Base-by-base conservation (phyloP, 2,329 filamentous ascomycete species). In the Orbilia oligospora region DNA sequence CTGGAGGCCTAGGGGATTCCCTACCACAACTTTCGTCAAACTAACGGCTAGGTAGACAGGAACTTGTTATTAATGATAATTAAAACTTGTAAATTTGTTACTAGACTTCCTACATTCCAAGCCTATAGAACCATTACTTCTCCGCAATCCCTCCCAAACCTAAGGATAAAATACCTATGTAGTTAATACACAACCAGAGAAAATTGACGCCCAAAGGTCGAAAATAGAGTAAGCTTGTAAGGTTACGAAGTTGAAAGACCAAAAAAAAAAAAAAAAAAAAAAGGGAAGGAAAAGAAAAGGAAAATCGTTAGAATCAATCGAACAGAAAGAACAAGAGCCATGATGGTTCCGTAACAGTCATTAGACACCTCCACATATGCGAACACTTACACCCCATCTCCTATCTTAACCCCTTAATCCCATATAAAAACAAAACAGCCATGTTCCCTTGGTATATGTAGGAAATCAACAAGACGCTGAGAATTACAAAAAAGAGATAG, bases 281-380 rank as follows among this genome's bases (percentile, higher is more conserved):
- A 78, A 46, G n/a, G n/a, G n/a, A n/a, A n/a, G n/a, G n/a, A 53
- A 14, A 48, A n/a, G 20, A 27, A 58, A 64, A 78, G 38, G 64
- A 65, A 65, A 78, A 41, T 72, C 68, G 68, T 69, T 24, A 61
- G 14, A 58, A 38, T 41, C n/a, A 44, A 10, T 30, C 18, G n/a
- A n/a, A 56, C 41, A 46, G 8, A 46, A 65, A 66, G 49, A 44
- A 14, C 38, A 66, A 71, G 64, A 78, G 44, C 44, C 51, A 73
- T 78, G 22, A 67, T 9, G 30, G 70, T 76, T 67, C 79, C 63
- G 63, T 77, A 72, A 80, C 68, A 68, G 66, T 71, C 63, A 69
- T 78, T 78, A 72, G 33, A 76, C 36, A 64, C 69, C 53, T 58
- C 14, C 30, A 14, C 53, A 30, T 9, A 69, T 24, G 30, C 36